These are phyloP conservation scores for Tuber aestivum DNA, from an alignment of 495 filamentous ascomycete genomes.

Conservation along the genomic window DNA sequence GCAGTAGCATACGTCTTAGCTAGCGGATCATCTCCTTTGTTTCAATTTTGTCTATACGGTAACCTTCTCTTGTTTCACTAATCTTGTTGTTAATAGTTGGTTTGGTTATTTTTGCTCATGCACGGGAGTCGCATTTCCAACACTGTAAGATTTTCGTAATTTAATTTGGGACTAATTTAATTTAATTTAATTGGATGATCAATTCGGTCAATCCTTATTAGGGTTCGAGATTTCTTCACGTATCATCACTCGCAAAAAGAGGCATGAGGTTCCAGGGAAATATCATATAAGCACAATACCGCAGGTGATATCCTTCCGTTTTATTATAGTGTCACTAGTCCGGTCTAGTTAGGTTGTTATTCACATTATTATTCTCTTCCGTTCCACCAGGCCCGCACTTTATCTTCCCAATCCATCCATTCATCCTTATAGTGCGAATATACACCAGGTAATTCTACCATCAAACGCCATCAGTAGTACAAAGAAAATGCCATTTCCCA, in stretches of 20 bases:
- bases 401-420: neutral
- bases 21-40: neutral
- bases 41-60: neutral
- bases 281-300: neutral
- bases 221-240: neutral
- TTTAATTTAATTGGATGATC: neutral
- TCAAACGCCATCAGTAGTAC: neutral
- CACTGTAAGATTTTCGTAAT: neutral
- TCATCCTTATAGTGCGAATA: neutral
- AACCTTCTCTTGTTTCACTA: neutral
- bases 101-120: neutral
- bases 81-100: neutral
- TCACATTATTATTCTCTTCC: neutral
- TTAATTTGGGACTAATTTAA: neutral
- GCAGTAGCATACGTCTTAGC: neutral
- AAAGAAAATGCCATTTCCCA: constrained; percentile 4
- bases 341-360: neutral
- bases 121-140: neutral
- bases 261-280: neutral
- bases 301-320: neutral
- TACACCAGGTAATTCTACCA: constrained; percentile 6
- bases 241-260: neutral
- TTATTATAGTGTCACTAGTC: neutral
- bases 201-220: neutral
- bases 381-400: neutral